Evolutionary conservation across 1,284 basidiomycete genomes (phyloP), one percentile per base, ranked within the genome.

Genomic region (Megacollybia platyphylla): DNA sequence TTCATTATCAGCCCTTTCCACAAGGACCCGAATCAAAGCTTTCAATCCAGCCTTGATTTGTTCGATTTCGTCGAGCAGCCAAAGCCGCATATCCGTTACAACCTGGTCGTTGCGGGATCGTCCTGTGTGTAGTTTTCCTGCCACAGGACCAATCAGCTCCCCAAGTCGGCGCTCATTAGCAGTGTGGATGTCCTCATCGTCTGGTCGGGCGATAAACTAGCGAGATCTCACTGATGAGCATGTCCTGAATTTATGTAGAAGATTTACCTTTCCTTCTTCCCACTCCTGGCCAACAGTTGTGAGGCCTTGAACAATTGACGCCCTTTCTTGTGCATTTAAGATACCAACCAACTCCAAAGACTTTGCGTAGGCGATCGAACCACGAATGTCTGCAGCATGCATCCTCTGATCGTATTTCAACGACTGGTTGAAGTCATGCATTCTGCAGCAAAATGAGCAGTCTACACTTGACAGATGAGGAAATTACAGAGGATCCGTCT

Each of bases 161-260:
- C 82, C 89, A 52, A 98, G 64, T 27, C 94, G 76, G 43, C 96
- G 83, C 62, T 98, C 94, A 57, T 98, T 98, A 45, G 96, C 96
- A n/a, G 94, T 98, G 61, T 98, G 94, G 48, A 98, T 97, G 57
- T 98, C 94, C 57, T 98, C 94, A 57, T 98, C 94, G 52, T 94
- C 91, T 10, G 77, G 67, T 47, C 80, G 67, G 36, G 79, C 64
- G 48, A 66, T 56, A 56, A 96, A 94, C 79, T 89, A 52, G 24
- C 36, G 15, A 28, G 11, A 29, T 15, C 15, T 15, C 15, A 15
- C 15, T 15, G 40, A 38, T 34, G 9, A 36, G 41, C 42, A 39
- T n/a, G 7, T 17, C 27, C 24, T 31, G 41, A 35, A 32, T 27
- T 24, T 29, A 10, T 37, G 24, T 35, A 13, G 38, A 5, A 46